Evolutionary conservation across 148 eudicot species (phyloP), one percentile per base, ranked within the genome.

Genomic region (Beta vulgaris): DNA sequence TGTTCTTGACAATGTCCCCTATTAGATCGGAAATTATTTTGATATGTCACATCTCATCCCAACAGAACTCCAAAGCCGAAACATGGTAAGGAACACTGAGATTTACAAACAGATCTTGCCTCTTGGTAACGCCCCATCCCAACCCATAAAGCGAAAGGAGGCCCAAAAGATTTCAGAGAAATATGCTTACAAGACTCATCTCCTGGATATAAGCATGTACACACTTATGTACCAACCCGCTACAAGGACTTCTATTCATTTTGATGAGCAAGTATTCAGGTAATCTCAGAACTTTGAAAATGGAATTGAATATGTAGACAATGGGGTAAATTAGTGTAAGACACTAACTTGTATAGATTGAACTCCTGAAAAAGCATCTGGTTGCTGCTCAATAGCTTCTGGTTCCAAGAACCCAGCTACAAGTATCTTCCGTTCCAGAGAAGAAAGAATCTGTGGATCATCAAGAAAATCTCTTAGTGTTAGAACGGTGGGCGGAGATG

Each of bases 331-430:
- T n/a, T n/a, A n/a, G n/a, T n/a, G 35, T 4, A 51, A 13, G 59
- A 6, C 32, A 81, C 86, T 79, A 68, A 90, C 98, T 84, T 66
- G 89, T 69, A 84, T 31, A 54, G 84, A 78, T 59, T 76, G 85
- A 54, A 55, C 84, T 73, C 80, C 89, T 73, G 84, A 70, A n/a
- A 79, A 77, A 44, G 60, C 74, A 51, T 71, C 78, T 36, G 77
- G 55, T 43, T 80, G 80, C 58, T 76, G 74, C 23, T 69, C 65
- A 55, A 80, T 73, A 78, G 76, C 77, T 71, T 85, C 85, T 55
- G 88, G 78, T 76, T 91, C 91, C 42, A 85, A 35, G 73, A 93
- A 93, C 44, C 98, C 97, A 7, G 90, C 90, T 58, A 90, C 87
- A 57, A 93, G 84, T 67, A 93, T 75, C 85, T 85, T 90, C 80